A percentile compares a stretch with the other conserved stretches of the same genome.
These are phyloP conservation scores for Penicillium sp. DNA, from an alignment of 2,329 filamentous ascomycete genomes.

Conservation along the genomic window DNA sequence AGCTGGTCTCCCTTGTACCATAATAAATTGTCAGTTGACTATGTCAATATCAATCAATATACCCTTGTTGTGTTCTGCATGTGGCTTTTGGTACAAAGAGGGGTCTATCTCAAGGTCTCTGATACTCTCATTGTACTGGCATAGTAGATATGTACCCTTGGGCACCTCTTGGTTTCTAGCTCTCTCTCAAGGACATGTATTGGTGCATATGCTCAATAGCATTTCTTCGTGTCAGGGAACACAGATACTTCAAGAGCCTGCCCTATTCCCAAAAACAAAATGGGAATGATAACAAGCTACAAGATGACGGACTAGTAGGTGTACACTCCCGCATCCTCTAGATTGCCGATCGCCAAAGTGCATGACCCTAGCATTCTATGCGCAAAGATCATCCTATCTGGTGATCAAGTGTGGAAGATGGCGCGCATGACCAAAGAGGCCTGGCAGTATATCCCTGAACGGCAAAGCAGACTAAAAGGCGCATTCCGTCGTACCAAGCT, in stretches of 20 bases:
- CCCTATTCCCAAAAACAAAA: neutral
- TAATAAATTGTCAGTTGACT: conserved; percentile 6
- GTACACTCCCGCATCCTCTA: neutral
- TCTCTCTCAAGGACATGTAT: conserved; percentile 18
- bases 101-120: neutral
- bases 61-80: conserved; percentile 5
- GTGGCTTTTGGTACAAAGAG: neutral
- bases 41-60: conserved; percentile 8
- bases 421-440: conserved; percentile 3
- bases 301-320: too few relatives aligned
- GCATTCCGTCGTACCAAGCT: conserved; percentile 5
- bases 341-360: neutral
- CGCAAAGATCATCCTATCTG: neutral
- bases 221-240: neutral
- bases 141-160: neutral
- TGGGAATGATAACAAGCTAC: neutral
- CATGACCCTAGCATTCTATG: neutral
- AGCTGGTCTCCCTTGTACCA: conserved; percentile 12
- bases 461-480: neutral
- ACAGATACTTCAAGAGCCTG: neutral
- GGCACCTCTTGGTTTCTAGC: neutral
- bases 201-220: neutral
- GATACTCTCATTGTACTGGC: neutral
- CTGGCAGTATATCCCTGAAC: neutral
- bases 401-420: conserved; percentile 1